Evolutionary conservation across 2,329 filamentous ascomycete species (phyloP).

Genomic region (Mariannaea sp.): DNA sequence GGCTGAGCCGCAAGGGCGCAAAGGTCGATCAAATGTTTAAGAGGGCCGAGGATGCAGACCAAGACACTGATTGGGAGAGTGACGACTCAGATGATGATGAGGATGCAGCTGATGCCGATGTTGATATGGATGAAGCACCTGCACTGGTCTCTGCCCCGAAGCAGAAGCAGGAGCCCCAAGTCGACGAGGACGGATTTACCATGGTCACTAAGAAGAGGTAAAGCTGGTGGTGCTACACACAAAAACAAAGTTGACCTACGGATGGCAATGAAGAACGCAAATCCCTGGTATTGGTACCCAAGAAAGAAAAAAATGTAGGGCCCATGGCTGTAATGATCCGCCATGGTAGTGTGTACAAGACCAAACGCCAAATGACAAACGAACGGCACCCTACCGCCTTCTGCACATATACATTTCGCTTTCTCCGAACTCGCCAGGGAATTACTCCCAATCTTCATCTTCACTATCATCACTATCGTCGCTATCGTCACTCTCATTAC

Average conservation of each 20-base stretch:
- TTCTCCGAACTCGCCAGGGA: constrained; percentile 3
- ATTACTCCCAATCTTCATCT: constrained; percentile 73
- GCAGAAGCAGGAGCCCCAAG: constrained; percentile 70
- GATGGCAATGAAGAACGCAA: constrained; percentile 22
- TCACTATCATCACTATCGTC: constrained; percentile 37
- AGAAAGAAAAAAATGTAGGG: constrained; percentile 32
- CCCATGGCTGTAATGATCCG: constrained; percentile 24
- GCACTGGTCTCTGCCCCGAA: constrained; percentile 59
- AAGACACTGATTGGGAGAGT: constrained; percentile 66
- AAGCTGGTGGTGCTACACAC: constrained; percentile 32
- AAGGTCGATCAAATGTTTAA: constrained; percentile 60
- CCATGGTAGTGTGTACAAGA: constrained; percentile 32
- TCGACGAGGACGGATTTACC: constrained; percentile 83
- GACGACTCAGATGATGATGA: constrained; percentile 66
- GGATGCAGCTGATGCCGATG: constrained; percentile 60
- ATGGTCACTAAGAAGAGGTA: constrained; percentile 72
- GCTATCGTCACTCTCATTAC: constrained; percentile 42
- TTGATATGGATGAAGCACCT: constrained; percentile 73
- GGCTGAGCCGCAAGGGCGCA: constrained; percentile 64
- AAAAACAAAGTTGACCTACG: constrained; percentile 1
- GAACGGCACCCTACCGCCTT: constrained; percentile 26
- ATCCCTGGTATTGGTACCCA: constrained; percentile 37
- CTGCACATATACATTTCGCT: constrained; percentile 19
- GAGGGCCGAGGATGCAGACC: constrained; percentile 58
- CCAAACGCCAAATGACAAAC: constrained; percentile 42